These are phyloP conservation scores for Periconia sp. DNA, from an alignment of 2,329 filamentous ascomycete species.

Conservation along the genomic window DNA sequence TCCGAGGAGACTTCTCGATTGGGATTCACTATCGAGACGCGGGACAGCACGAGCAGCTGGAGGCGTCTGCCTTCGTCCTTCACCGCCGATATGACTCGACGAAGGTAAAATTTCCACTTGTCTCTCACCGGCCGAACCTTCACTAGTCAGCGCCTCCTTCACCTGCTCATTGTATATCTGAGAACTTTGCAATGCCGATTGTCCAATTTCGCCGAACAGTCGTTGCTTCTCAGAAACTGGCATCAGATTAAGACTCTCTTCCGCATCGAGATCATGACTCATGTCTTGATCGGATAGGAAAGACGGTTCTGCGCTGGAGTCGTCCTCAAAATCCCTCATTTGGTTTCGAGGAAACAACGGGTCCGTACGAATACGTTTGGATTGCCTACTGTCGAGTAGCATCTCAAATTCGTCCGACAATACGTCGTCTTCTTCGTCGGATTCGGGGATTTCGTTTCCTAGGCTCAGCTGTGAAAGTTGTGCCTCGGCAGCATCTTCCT, in stretches of 20 bases:
- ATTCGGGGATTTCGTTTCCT: conserved; percentile 34
- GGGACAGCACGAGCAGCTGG: conserved; percentile 1
- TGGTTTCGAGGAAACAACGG: conserved; percentile 43
- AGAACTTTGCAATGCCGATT: conserved; percentile 57
- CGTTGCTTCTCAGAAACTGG: conserved; percentile 37
- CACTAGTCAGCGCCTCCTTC: conserved; percentile 31
- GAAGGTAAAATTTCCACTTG: conserved; percentile 3
- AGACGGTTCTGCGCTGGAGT: conserved; percentile 44
- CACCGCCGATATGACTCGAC: conserved; percentile 13
- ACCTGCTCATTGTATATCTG: conserved; percentile 44
- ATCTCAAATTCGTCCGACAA: conserved; percentile 30
- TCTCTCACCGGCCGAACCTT: conserved; percentile 13
- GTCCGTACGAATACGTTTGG: conserved; percentile 49
- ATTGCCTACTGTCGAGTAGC: conserved; percentile 41
- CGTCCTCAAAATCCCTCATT: conserved; percentile 37
- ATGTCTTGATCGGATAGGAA: conserved; percentile 34
- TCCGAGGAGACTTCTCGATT: conserved; percentile 48
- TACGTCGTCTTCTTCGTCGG: conserved; percentile 30
- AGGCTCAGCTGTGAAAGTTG: conserved; percentile 57
- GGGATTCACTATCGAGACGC: conserved; percentile 26
- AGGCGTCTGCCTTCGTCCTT: conserved; percentile 7
- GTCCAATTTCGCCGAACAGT: conserved; percentile 64
- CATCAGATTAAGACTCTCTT: conserved; percentile 32
- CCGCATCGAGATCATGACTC: conserved; percentile 18
- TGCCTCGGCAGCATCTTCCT: conserved; percentile 58